These are phyloP conservation scores for Carpinus fangiana DNA, from an alignment of 306 rosid species.

Conservation along the genomic window DNA sequence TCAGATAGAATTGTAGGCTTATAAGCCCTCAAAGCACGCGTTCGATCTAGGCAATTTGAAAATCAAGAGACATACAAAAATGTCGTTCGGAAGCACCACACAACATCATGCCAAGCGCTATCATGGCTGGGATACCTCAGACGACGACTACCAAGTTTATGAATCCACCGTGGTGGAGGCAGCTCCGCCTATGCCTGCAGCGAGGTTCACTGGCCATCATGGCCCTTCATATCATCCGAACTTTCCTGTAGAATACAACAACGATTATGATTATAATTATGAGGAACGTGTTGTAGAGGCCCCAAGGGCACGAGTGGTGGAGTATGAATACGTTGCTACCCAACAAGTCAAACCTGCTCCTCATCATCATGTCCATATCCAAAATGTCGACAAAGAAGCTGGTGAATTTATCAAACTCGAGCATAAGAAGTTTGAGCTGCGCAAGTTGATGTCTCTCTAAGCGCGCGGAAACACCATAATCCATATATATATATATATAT, in stretches of 20 bases:
- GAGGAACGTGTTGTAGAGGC: conserved; percentile 22
- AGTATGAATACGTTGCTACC: background rate
- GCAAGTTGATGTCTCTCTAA: conserved; percentile 24
- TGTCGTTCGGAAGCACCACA: conserved; percentile 2
- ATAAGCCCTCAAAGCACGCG: background rate
- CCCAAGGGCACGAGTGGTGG: background rate
- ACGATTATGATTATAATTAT: background rate
- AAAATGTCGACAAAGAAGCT: conserved; percentile 48
- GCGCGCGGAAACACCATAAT: no score
- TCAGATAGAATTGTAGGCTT: no score
- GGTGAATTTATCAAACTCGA: conserved; percentile 55
- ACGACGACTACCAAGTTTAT: conserved; percentile 6
- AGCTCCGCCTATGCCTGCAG: conserved; percentile 14
- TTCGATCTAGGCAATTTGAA: background rate
- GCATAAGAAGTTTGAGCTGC: conserved; percentile 45
- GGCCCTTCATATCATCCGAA: background rate
- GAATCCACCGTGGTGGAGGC: background rate
- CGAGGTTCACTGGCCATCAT: background rate
- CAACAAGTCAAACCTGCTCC: conserved; percentile 5
- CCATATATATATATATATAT: no score
- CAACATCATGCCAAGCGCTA: conserved; percentile 1
- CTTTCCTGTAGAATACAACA: conserved; percentile 22
- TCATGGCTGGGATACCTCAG: conserved; percentile 10
- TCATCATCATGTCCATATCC: background rate
- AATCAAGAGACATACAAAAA: background rate